Evolutionary conservation across 495 filamentous ascomycete genomes (phyloP).

Genomic region (Xylaria bambusicola): DNA sequence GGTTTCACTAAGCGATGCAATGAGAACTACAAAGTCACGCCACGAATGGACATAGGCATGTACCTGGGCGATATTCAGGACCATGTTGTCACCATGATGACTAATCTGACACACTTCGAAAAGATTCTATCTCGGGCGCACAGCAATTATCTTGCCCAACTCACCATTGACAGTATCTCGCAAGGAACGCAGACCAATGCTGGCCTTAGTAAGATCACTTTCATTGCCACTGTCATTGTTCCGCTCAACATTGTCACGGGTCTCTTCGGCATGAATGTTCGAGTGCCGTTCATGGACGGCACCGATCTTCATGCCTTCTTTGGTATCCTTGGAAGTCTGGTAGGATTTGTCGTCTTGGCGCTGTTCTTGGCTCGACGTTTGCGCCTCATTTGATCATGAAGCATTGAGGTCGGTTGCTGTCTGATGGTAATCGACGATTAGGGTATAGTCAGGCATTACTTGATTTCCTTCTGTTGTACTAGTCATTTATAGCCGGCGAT

Average conservation of each 20-base stretch:
- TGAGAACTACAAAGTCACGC: conserved; percentile 90
- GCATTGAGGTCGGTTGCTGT: background rate
- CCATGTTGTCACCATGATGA: conserved; percentile 99
- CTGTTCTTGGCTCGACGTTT: conserved; percentile 31
- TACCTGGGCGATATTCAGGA: conserved; percentile 98
- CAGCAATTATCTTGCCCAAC: conserved; percentile 92
- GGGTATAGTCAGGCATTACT: background rate
- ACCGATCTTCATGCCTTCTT: conserved; percentile 73
- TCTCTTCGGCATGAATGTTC: conserved; percentile 97
- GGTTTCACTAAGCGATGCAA: conserved; percentile 99
- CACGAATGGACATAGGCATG: conserved; percentile 91
- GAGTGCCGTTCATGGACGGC: conserved; percentile 66
- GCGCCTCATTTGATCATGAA: conserved; percentile 24
- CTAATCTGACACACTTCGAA: conserved; percentile 90
- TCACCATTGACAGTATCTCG: conserved; percentile 84
- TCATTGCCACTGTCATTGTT: conserved; percentile 90
- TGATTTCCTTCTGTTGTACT: conserved; percentile 1
- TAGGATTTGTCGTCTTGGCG: conserved; percentile 58
- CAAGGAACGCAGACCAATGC: conserved; percentile 80
- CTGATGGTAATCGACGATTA: background rate
- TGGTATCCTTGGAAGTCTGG: conserved; percentile 70
- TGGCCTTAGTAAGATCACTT: conserved; percentile 90
- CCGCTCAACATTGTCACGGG: conserved; percentile 96
- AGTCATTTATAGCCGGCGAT: conserved; percentile 1
- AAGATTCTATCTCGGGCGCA: conserved; percentile 97